These are phyloP conservation scores for Boletus smithii DNA, from an alignment of 1,284 basidiomycete genomes.

Conservation along the genomic window DNA sequence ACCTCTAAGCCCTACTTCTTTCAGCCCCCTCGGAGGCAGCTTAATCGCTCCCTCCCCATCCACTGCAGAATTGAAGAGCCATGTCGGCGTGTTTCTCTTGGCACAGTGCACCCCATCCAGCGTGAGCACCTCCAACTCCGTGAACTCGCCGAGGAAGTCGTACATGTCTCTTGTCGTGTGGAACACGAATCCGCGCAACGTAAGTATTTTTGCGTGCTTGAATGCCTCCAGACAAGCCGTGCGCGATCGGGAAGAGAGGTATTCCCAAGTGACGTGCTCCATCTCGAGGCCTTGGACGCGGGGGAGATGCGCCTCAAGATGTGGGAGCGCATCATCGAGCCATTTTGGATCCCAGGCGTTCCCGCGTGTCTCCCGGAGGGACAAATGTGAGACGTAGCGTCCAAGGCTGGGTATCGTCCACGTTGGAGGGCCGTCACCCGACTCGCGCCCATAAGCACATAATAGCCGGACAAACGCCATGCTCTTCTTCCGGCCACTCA, in stretches of 20 bases:
- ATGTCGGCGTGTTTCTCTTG: constrained; percentile 16
- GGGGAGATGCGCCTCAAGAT: constrained; percentile 19
- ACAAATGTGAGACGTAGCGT: constrained; percentile 23
- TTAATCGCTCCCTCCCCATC: constrained; percentile 12
- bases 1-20: constrained; percentile 29
- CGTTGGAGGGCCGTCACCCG: neutral
- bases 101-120: constrained; percentile 31
- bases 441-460: constrained; percentile 13
- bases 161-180: constrained; percentile 30
- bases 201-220: constrained; percentile 19
- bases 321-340: constrained; percentile 31
- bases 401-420: constrained; percentile 26
- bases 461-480: constrained; percentile 21
- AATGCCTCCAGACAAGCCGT: constrained; percentile 27
- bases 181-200: constrained; percentile 29
- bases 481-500: constrained; percentile 20
- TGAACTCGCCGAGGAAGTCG: constrained; percentile 28
- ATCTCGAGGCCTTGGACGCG: constrained; percentile 26
- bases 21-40: constrained; percentile 21
- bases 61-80: constrained; percentile 5
- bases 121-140: constrained; percentile 26
- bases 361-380: constrained; percentile 32
- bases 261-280: constrained; percentile 34
- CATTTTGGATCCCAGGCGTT: constrained; percentile 34
- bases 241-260: constrained; percentile 31